Evolutionary conservation across 805 yeast genomes (phyloP), one percentile per base, ranked within the genome.

Genomic region (Teunomyces kruisii): DNA sequence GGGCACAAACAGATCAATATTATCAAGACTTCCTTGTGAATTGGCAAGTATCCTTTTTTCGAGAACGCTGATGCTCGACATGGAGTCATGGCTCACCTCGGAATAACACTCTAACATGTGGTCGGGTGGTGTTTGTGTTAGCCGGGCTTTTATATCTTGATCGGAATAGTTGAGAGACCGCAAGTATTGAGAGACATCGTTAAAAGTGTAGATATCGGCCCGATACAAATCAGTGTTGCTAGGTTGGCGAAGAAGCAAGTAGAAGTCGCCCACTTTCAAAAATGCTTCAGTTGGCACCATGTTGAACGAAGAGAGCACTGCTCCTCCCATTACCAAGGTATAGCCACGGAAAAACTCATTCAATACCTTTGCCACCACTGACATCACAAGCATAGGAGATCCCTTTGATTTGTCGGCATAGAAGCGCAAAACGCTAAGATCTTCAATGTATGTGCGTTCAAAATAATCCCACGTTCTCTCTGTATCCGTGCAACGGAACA

Each of bases 391-490:
- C 29, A 49, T 10, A 2, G 43, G 41, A 27, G 38, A 40, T 3
- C 52, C 52, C 19, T 38, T 42, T 9, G 46, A 19, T 9, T 28
- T 33, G 9, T 42, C 50, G 7, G 52, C 39, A 22, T 46, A 43
- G 17, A 49, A 36, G 4, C 52, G 35, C 22, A 42, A 40, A 8
- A 49, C 39, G 31, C 45, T 40, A 24, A 43, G 42, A 31, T 49
- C 52, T 24, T 49, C 52, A 12, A 39, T 37, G 16, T 37, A 45
- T 9, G 39, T 7, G 12, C 28, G 38, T 12, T 35, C 38, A 22
- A 22, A 35, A 15, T 35, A 19, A 10, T 35, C 15, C 14, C 16
- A n/a, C 15, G n/a, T 19, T 35, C 14, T 19, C 14, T 22, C 28
- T 12, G 13, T 19, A 12, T 35, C 28, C 14, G 8, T 10, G n/a